These are phyloP conservation scores for Chloroidium sp. DNA, from an alignment of 163 green algal species.

Conservation along the genomic window DNA sequence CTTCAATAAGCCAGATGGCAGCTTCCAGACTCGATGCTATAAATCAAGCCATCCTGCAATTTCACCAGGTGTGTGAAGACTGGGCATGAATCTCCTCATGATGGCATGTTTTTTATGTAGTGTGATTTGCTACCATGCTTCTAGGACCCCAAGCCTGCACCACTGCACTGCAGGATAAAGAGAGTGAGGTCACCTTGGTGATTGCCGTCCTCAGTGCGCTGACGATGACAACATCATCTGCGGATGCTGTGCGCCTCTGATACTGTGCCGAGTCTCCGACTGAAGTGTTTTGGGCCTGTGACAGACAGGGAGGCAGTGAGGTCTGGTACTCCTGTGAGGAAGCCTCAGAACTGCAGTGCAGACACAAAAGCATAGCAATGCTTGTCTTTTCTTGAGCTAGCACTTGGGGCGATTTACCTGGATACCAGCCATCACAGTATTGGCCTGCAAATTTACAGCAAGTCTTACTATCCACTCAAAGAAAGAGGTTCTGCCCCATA, in stretches of 20 bases:
- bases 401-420: neutral
- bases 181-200: constrained; percentile 43
- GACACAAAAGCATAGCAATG: neutral
- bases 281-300: neutral
- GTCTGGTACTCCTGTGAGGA: neutral
- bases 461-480: too few species aligned
- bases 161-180: too few species aligned
- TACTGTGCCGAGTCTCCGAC: constrained; percentile 76
- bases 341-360: neutral
- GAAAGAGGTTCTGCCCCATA: too few species aligned
- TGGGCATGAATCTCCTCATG: too few species aligned
- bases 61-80: too few species aligned
- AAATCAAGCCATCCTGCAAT: too few species aligned
- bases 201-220: constrained; percentile 81
- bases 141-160: too few species aligned
- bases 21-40: neutral
- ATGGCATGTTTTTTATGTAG: too few species aligned
- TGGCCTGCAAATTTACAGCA: too few species aligned
- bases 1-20: too few species aligned
- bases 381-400: neutral
- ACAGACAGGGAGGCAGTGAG: too few species aligned
- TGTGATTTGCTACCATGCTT: too few species aligned
- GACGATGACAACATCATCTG: constrained; percentile 87
- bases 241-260: constrained; percentile 33
- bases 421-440: neutral